Percentiles rank a stretch among this genome's conserved stretches.
Evolutionary conservation across 352 stramenopile species (phyloP).

Genomic region (Pythium utonaiense): DNA sequence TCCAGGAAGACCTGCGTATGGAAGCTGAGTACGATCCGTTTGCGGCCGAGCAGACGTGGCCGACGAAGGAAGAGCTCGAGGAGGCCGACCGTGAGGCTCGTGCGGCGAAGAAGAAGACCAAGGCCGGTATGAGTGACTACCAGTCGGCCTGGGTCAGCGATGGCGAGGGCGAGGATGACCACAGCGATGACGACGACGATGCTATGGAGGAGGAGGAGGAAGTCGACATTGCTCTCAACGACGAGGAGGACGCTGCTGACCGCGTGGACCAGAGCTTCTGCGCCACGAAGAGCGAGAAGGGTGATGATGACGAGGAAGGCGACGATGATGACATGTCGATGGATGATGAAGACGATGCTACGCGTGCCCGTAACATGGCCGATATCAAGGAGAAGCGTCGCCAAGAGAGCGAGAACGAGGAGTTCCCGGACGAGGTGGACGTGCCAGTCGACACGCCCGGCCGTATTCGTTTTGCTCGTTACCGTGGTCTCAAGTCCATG

Average conservation of each 20-base stretch:
- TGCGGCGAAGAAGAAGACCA: slow-evolving; percentile 46
- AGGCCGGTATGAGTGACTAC: slow-evolving; percentile 88
- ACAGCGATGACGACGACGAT: slow-evolving; percentile 54
- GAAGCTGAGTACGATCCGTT: slow-evolving; percentile 92
- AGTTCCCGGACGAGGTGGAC: slow-evolving; percentile 96
- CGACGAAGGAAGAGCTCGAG: slow-evolving; percentile 93
- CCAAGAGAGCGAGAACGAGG: slow-evolving; percentile 90
- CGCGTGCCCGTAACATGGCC: slow-evolving; percentile 30
- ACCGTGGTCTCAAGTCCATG: slow-evolving; percentile 96
- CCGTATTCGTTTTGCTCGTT: slow-evolving; percentile 81
- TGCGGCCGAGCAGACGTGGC: slow-evolving; percentile 97
- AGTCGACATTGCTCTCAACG: slow-evolving; percentile 22
- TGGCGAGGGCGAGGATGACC: slow-evolving; percentile 53
- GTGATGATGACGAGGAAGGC: slow-evolving; percentile 53
- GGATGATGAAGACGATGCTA: slow-evolving; percentile 63
- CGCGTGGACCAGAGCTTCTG: slow-evolving; percentile 79
- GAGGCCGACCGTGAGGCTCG: slow-evolving; percentile 73
- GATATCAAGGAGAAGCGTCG: slow-evolving; percentile 79
- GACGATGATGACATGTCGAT: slow-evolving; percentile 78
- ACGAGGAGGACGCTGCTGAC: slow-evolving; percentile 45
- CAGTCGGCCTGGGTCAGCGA: slow-evolving; percentile 93
- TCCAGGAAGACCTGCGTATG: slow-evolving; percentile 81
- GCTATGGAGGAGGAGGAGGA: slow-evolving; percentile 17
- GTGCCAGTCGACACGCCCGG: slow-evolving; percentile 52
- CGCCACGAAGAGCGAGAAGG: slow-evolving; percentile 56